Evolutionary conservation across 345 rosid genomes (phyloP).

Genomic region (Mallotus nudiflorus): DNA sequence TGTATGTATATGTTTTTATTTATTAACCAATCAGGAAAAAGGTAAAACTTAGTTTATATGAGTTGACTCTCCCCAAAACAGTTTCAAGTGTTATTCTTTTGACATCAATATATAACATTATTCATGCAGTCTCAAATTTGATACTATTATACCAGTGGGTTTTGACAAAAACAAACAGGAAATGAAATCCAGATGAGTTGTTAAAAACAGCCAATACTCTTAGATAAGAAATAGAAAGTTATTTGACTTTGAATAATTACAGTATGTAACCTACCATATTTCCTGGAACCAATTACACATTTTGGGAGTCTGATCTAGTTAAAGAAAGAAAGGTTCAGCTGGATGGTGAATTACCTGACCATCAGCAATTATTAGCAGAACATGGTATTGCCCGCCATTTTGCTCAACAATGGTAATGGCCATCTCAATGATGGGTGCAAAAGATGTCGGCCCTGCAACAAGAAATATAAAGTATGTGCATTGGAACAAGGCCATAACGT

Average conservation of each 20-base stretch:
- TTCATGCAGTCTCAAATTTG: not conserved
- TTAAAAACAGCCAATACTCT: not conserved
- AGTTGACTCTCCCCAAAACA: not conserved
- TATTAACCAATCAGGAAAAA: not conserved
- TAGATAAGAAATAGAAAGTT: not conserved
- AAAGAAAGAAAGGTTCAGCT: slow-evolving; percentile 2
- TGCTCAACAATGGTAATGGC: slow-evolving; percentile 87
- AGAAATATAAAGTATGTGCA: not conserved
- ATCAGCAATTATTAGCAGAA: slow-evolving; percentile 88
- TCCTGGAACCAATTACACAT: not conserved
- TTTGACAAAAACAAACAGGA: not conserved
- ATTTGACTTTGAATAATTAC: not conserved
- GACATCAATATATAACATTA: not conserved
- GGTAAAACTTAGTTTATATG: not conserved
- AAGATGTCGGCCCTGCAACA: slow-evolving; percentile 86
- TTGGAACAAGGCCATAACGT: not conserved
- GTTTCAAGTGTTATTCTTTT: not conserved
- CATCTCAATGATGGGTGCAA: slow-evolving; percentile 94
- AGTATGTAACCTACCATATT: not conserved
- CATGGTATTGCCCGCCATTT: slow-evolving; percentile 95
- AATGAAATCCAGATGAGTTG: not conserved
- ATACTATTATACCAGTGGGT: not conserved
- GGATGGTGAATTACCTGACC: slow-evolving; percentile 68
- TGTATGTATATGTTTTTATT: not conserved
- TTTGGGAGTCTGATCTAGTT: not conserved